Conservation (phyloP, 2,329 filamentous ascomycete species). For the Aspergillus novofumigatus region DNA sequence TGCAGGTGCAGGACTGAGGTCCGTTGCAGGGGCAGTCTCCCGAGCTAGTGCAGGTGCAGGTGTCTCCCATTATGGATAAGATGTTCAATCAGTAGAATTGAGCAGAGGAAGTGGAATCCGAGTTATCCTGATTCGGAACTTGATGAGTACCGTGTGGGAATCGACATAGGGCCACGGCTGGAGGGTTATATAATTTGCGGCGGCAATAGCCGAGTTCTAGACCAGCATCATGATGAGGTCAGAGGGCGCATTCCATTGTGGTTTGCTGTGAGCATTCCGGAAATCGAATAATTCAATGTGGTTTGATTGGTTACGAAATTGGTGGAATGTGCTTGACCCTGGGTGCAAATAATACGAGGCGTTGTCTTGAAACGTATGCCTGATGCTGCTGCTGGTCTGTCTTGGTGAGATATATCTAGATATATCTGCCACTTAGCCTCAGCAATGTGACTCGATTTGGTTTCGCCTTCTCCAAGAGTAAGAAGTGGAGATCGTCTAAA, state of each 20-base stretch:
- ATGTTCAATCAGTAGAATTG: neutral
- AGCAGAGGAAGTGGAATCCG: neutral
- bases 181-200: slow-evolving; percentile 10
- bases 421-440: too few species aligned
- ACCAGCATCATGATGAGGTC: slow-evolving; percentile 24
- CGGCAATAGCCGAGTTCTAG: slow-evolving; percentile 4
- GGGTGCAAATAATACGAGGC: neutral
- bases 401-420: neutral
- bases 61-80: slow-evolving; percentile 28
- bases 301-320: neutral
- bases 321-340: neutral
- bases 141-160: neutral
- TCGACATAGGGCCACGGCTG: neutral
- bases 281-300: neutral
- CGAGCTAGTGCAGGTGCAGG: slow-evolving; percentile 32
- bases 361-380: neutral
- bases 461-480: neutral
- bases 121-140: slow-evolving; percentile 5
- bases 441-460: neutral
- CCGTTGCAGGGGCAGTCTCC: slow-evolving; percentile 31
- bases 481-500: neutral
- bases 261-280: neutral
- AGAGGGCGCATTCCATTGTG: slow-evolving; percentile 3
- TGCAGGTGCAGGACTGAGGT: slow-evolving; percentile 30
- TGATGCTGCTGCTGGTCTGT: neutral